Evolutionary conservation across 2,329 filamentous ascomycete species (phyloP), one percentile per base, ranked within the genome.

Genomic region (Hymenoscyphus salicellus): DNA sequence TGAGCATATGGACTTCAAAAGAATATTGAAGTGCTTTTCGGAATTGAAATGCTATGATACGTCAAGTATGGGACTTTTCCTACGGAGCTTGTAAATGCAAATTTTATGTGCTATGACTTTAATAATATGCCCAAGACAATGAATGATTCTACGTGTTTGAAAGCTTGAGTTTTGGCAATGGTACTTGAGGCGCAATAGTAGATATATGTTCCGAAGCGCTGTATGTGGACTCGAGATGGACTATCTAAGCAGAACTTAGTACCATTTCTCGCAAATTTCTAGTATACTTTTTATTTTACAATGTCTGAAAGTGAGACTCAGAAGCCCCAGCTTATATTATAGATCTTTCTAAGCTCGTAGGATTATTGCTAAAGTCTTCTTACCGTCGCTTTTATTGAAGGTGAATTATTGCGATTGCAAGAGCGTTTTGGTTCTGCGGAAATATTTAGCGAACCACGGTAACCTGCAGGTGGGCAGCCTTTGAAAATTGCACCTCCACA

Each of bases 1-100:
- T 71, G 80, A 80, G 79, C 74, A 84, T 82, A 86, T 80, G 84
- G 83, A 84, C 84, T 85, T 81, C 85, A 79, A 80, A 78, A 82
- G 33, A 68, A 71, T 63, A 69, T 65, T 63, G 62, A 66, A 68
- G 63, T 64, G 59, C 61, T 66, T 62, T 52, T 38, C 36, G 65
- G 63, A 63, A 66, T 63, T 63, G 36, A 64, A 64, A 67, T 69
- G 63, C 68, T 66, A 68, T 66, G 66, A 69, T 68, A 67, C 70
- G 58, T 63, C 65, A 64, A 55, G 58, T 60, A 38, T 55, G 20
- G 49, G 55, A 32, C 11, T 32, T 14, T 43, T 56, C 38, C 36
- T 55, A 20, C n/a, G 33, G 11, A 52, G 46, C 46, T 17, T 61
- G 60, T 58, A 26, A 26, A 57, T 64, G 36, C 49, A 55, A 36